These are phyloP conservation scores for Leccinum rimulosum DNA, from an alignment of 768 basidiomycete species.

Conservation along the genomic window DNA sequence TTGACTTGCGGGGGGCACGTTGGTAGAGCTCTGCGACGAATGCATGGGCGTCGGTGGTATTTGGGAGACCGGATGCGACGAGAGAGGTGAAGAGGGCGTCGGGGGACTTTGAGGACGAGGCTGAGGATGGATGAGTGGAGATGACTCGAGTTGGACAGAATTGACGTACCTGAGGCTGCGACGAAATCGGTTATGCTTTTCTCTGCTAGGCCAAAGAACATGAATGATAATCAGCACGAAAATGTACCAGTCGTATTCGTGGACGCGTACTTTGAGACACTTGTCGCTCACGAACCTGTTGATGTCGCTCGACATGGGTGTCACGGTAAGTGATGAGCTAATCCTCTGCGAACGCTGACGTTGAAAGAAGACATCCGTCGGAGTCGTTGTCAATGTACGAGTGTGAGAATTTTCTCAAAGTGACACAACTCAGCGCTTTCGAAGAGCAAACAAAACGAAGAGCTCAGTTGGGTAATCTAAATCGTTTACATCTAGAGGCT, in stretches of 20 bases:
- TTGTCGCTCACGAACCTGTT: conserved; percentile 79
- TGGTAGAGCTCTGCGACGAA: conserved; percentile 79
- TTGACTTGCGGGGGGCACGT: conserved; percentile 75
- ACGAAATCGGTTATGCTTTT: conserved; percentile 84
- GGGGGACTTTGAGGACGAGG: conserved; percentile 77
- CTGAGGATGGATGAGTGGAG: conserved; percentile 28
- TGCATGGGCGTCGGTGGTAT: conserved; percentile 72
- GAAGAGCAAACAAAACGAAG: no score
- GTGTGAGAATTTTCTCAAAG: no score
- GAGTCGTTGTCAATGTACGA: no score
- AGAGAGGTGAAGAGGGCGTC: conserved; percentile 75
- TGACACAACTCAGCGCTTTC: no score
- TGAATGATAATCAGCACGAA: conserved; percentile 2
- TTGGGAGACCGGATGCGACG: conserved; percentile 73
- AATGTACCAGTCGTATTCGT: neutral
- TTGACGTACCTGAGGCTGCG: conserved; percentile 68
- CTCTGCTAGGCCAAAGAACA: conserved; percentile 87
- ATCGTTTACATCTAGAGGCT: no score
- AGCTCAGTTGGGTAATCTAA: no score
- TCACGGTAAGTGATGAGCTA: neutral
- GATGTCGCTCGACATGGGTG: conserved; percentile 58
- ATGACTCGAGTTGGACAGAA: neutral
- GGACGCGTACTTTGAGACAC: conserved; percentile 54
- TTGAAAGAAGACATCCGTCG: no score
- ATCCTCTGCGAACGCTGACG: no score